Conservation (phyloP, 2,329 filamentous ascomycete genomes). For the Cadophora luteo-olivacea region DNA sequence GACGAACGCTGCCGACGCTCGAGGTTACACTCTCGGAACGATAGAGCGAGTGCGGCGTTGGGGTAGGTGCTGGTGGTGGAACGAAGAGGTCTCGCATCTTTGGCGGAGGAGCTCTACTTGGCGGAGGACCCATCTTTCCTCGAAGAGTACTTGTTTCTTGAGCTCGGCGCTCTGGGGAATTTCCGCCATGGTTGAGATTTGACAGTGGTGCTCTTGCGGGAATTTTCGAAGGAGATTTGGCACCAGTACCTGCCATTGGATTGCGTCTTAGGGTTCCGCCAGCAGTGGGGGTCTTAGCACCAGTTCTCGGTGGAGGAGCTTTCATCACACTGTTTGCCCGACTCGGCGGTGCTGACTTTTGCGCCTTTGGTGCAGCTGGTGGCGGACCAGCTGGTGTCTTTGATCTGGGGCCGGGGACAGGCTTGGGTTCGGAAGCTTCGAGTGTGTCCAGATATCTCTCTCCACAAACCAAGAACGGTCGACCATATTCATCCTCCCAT, state of each 20-base stretch:
- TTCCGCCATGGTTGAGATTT: conserved; percentile 72
- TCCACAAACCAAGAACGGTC: conserved; percentile 91
- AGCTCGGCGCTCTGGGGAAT: conserved; percentile 76
- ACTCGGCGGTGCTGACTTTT: conserved; percentile 40
- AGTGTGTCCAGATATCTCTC: conserved; percentile 88
- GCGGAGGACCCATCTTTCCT: conserved; percentile 57
- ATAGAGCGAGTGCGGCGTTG: conserved; percentile 61
- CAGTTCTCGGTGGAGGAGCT: conserved; percentile 39
- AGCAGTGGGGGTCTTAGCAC: conserved; percentile 62
- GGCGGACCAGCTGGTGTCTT: conserved; percentile 77
- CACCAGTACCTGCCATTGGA: conserved; percentile 35
- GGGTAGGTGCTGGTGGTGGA: conserved; percentile 56
- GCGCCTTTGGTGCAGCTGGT: conserved; percentile 49
- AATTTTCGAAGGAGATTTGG: conserved; percentile 69
- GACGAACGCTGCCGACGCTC: conserved; percentile 59
- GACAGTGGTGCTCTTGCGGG: conserved; percentile 73
- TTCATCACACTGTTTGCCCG: conserved; percentile 41
- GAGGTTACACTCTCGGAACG: conserved; percentile 55
- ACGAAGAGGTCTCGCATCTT: conserved; percentile 87
- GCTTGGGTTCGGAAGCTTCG: conserved; percentile 66
- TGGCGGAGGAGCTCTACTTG: conserved; percentile 75
- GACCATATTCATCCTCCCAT: conserved; percentile 94
- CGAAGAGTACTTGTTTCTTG: conserved; percentile 44
- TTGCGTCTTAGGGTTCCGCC: conserved; percentile 43
- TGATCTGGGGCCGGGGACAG: conserved; percentile 67